Evolutionary conservation across 2,329 filamentous ascomycete genomes (phyloP).

Genomic region (Cordyceps farinosa): DNA sequence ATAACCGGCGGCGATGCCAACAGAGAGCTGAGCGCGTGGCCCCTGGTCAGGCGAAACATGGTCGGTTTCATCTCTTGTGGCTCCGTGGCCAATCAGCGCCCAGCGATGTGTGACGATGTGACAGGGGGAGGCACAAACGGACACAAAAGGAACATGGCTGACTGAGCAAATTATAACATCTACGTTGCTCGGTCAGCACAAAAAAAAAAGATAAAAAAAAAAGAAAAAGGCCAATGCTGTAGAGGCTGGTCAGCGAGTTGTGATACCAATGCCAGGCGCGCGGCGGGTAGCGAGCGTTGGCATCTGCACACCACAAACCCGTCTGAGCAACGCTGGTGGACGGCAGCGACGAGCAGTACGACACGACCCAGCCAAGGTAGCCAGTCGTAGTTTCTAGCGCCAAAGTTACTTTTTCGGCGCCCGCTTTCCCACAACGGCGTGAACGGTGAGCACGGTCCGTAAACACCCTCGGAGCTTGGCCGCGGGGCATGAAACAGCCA

Average conservation of each 20-base stretch:
- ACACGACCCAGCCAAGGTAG: neutral
- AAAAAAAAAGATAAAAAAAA: too few species aligned
- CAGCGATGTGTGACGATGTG: neutral
- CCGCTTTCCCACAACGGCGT: too few species aligned
- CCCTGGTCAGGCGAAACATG: conserved; percentile 24
- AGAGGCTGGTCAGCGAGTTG: neutral
- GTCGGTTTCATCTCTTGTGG: conserved; percentile 26
- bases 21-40: conserved; percentile 2
- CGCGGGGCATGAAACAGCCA: neutral
- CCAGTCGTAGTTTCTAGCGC: neutral
- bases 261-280: neutral
- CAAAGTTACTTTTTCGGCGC: too few species aligned
- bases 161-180: too few species aligned
- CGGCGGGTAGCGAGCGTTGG: neutral
- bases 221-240: neutral
- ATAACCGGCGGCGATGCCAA: neutral
- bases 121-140: neutral
- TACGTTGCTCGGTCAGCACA: too few species aligned
- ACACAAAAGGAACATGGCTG: too few species aligned
- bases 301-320: too few species aligned
- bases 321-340: too few species aligned
- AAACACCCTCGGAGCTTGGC: neutral
- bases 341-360: too few species aligned
- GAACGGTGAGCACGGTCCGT: too few species aligned
- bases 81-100: conserved; percentile 21